Base-by-base conservation (phyloP, 345 rosid species). In the Lepidium africanum region DNA sequence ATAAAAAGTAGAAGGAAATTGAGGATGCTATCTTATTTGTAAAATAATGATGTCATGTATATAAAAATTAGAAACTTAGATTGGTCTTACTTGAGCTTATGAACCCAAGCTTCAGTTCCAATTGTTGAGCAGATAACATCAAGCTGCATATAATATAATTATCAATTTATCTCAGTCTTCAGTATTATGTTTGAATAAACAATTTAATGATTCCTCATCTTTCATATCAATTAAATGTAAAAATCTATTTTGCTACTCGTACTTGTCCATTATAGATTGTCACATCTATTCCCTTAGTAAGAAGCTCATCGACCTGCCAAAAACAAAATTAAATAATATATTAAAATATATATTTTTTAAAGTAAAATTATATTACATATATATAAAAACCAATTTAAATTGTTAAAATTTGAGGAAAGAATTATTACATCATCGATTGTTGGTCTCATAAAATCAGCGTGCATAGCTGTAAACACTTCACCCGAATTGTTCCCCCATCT, bases 261-360 rank as follows among this genome's bases (percentile, higher is more conserved):
- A 90, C 98, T 60, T 93, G 98, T 17, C 98, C 98, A 83, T 71
- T 93, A 65, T 93, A 90, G 17, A 93, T 65, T 7, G 96, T 90
- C 37, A 90, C 96, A 71, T 84, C 82, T 49, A 88, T 74, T 9
- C 96, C 97, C 51, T 81, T 86, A 16, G 86, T 77, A 54, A 93
- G 86, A 5, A 90, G 87, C 70, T 85, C 84, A 77, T 88, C 93
- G 14, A 90, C 96, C 96, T 92, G 60, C 14, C 43, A 68, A 32
- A 27, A 38, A 19, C 6, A 41, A 7, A 36, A 12, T 9, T 3
- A 11, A 41, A 41, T 9, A 30, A 30, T 30, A 30, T 8, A 10
- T 37, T 49, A 47, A 2, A 36, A 43, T 5, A 21, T n/a, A n/a
- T n/a, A n/a, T n/a, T n/a, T n/a, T n/a, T n/a, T n/a, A n/a, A n/a